phyloP scores from a whole-genome alignment of 2,329 filamentous ascomycete genomes.

The Diaporthe humulicola region DNA sequence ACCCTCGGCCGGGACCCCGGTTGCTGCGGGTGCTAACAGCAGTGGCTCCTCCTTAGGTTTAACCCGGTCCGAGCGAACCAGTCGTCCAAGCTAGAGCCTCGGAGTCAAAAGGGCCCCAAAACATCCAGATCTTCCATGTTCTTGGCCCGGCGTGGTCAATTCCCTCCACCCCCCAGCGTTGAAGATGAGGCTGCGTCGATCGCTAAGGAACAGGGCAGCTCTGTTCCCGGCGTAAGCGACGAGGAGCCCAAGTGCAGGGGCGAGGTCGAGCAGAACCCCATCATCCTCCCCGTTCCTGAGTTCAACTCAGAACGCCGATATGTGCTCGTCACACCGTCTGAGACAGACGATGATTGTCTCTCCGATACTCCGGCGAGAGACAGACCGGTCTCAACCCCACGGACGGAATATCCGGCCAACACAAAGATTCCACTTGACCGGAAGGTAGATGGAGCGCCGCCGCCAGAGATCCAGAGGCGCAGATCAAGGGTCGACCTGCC shows the following conservation, averaged over 20 bases:
- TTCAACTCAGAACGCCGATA: slow-evolving; percentile 75
- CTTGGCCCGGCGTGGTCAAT: slow-evolving; percentile 41
- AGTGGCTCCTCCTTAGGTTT: slow-evolving; percentile 7
- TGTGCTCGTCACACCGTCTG: slow-evolving; percentile 64
- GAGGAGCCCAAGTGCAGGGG: slow-evolving; percentile 74
- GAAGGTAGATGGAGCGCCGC: slow-evolving; percentile 45
- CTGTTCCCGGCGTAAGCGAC: slow-evolving; percentile 50
- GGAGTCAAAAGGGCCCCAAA: neutral
- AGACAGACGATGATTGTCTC: slow-evolving; percentile 39
- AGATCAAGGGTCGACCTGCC: slow-evolving; percentile 59
- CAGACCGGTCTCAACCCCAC: slow-evolving; percentile 35
- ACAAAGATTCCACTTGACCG: slow-evolving; percentile 51
- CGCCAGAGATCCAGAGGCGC: slow-evolving; percentile 45
- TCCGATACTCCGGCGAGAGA: slow-evolving; percentile 32
- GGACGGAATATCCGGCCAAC: slow-evolving; percentile 56
- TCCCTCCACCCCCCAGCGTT: slow-evolving; percentile 74
- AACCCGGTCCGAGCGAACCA: slow-evolving; percentile 38
- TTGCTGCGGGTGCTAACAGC: slow-evolving; percentile 18
- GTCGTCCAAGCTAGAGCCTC: slow-evolving; percentile 31
- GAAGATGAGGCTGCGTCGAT: slow-evolving; percentile 78
- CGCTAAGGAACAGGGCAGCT: slow-evolving; percentile 68
- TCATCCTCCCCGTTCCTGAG: slow-evolving; percentile 74
- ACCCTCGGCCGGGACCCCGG: neutral
- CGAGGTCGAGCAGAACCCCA: slow-evolving; percentile 75
- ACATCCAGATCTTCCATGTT: neutral